phyloP scores from a whole-genome alignment of 73 alveolate genomes.

The Symbiodinium pilosum region DNA sequence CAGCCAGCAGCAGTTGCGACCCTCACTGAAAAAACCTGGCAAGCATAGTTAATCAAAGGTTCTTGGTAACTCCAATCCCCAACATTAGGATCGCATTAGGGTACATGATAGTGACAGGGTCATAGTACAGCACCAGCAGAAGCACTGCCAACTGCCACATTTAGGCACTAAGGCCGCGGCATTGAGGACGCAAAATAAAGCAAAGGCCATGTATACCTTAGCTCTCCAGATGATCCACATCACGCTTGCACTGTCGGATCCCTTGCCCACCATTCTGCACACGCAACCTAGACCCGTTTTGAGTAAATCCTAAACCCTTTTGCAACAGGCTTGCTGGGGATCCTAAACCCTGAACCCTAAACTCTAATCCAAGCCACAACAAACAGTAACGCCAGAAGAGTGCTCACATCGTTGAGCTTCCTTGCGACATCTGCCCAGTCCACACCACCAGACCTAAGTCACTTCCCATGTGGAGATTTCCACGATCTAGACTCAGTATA shows the following conservation, averaged over 20 bases:
- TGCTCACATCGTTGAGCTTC: conserved; percentile 47
- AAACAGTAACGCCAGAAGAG: conserved; percentile 43
- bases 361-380: conserved; percentile 11
- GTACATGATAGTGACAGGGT: too few relatives aligned
- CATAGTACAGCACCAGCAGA: too few relatives aligned
- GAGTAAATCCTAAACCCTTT: neutral
- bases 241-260: neutral
- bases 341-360: too few relatives aligned
- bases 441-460: conserved; percentile 79
- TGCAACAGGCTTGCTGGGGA: too few relatives aligned
- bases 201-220: conserved; percentile 80
- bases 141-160: neutral
- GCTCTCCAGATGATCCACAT: too few relatives aligned
- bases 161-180: neutral
- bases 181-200: conserved; percentile 67
- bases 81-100: too few relatives aligned
- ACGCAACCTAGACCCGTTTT: neutral
- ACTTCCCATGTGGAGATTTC: neutral
- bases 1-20: neutral
- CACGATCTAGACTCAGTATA: too few relatives aligned
- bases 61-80: too few relatives aligned
- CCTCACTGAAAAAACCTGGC: neutral
- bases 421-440: conserved; percentile 89
- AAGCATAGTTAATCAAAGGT: too few relatives aligned
- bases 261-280: neutral